phyloP scores from a whole-genome alignment of 2,329 filamentous ascomycete species.

The Monilinia aucupariae region DNA sequence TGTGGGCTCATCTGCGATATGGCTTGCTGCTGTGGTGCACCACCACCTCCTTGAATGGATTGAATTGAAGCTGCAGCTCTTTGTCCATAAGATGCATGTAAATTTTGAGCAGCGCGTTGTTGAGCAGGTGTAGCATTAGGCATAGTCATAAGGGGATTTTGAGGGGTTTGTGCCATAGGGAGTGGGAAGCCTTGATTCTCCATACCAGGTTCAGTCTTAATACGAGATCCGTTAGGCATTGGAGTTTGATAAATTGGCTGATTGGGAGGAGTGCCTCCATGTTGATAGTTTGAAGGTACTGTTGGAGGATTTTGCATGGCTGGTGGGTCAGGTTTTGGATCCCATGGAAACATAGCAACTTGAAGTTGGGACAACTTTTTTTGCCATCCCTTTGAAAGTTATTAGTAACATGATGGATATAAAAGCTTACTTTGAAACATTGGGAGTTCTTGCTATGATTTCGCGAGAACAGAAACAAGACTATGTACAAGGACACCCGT shows the following conservation, averaged over 20 bases:
- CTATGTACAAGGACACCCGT: not conserved
- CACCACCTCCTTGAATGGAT: conserved; percentile 45
- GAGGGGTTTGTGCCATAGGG: conserved; percentile 20
- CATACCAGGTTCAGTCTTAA: conserved; percentile 43
- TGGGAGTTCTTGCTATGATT: no score
- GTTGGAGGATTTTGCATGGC: conserved; percentile 36
- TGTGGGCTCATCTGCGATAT: conserved; percentile 22
- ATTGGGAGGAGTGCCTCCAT: conserved; percentile 25
- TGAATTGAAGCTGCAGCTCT: conserved; percentile 62
- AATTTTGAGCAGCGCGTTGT: conserved; percentile 50
- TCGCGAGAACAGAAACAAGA: not conserved
- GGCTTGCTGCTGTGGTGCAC: conserved; percentile 30
- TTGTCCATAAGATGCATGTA: conserved; percentile 56
- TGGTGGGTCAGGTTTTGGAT: conserved; percentile 69
- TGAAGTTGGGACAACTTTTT: conserved; percentile 77
- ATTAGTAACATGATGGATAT: conserved; percentile 3
- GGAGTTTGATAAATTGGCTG: conserved; percentile 20
- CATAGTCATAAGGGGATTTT: conserved; percentile 31
- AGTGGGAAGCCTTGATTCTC: conserved; percentile 22
- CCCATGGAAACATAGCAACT: conserved; percentile 91
- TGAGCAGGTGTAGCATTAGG: conserved; percentile 41
- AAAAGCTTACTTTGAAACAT: not conserved
- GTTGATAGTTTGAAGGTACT: conserved; percentile 35
- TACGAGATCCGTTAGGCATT: conserved; percentile 31
- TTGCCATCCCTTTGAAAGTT: conserved; percentile 75